These are phyloP conservation scores for Porodaedalea pini DNA, from an alignment of 1,284 basidiomycete species.

Conservation along the genomic window DNA sequence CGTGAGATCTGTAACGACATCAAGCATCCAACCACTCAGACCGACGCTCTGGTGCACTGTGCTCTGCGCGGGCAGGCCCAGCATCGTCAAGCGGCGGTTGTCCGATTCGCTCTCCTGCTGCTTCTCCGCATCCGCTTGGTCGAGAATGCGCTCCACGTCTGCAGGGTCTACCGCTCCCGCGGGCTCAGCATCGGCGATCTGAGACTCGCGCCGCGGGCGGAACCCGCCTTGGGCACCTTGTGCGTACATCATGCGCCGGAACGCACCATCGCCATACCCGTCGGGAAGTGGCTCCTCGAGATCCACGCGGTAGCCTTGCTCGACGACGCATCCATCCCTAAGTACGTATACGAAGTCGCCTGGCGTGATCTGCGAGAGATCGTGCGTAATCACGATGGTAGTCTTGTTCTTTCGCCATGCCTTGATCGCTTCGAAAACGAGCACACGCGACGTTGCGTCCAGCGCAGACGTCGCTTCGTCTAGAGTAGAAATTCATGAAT, in stretches of 20 bases:
- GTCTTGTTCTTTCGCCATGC: slow-evolving; percentile 80
- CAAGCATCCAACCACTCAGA: slow-evolving; percentile 74
- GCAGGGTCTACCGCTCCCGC: slow-evolving; percentile 34
- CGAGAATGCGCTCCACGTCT: slow-evolving; percentile 40
- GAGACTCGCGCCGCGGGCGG: slow-evolving; percentile 34
- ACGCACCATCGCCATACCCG: slow-evolving; percentile 44
- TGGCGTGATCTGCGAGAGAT: slow-evolving; percentile 77
- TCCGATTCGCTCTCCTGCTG: slow-evolving; percentile 30
- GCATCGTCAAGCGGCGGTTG: slow-evolving; percentile 8
- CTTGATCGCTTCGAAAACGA: slow-evolving; percentile 88
- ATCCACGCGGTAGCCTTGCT: slow-evolving; percentile 84
- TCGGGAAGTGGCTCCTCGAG: slow-evolving; percentile 43
- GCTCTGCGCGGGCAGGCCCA: slow-evolving; percentile 27
- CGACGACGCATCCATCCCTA: slow-evolving; percentile 75
- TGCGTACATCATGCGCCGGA: slow-evolving; percentile 49
- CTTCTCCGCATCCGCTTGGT: slow-evolving; percentile 36
- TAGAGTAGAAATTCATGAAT: slow-evolving; percentile 31
- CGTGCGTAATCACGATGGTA: slow-evolving; percentile 96
- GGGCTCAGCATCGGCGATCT: slow-evolving; percentile 33
- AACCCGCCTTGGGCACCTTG: slow-evolving; percentile 51
- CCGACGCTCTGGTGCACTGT: slow-evolving; percentile 39
- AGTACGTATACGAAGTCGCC: slow-evolving; percentile 93
- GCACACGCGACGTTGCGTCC: slow-evolving; percentile 82
- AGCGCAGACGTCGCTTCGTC: slow-evolving; percentile 97
- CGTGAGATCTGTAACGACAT: slow-evolving; percentile 67